These are phyloP conservation scores for Brassica nigra DNA, from an alignment of 345 rosid species.

Conservation along the genomic window DNA sequence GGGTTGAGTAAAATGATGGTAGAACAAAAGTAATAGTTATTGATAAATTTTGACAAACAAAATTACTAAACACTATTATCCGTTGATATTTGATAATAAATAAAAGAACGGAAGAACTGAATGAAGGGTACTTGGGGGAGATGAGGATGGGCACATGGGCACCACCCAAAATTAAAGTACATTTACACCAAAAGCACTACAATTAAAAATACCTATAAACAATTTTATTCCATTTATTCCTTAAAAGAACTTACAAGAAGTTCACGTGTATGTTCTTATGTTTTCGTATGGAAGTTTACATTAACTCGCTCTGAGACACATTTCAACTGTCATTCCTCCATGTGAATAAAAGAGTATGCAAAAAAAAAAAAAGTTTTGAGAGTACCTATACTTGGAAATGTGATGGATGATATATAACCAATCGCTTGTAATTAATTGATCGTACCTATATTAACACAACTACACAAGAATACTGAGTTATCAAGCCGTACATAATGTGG, in stretches of 20 bases:
- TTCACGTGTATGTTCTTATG: slow-evolving; percentile 58
- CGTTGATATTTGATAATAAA: background rate
- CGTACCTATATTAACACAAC: background rate
- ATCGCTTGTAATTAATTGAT: slow-evolving; percentile 9
- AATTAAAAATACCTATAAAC: slow-evolving; percentile 10
- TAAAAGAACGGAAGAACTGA: background rate
- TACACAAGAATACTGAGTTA: background rate
- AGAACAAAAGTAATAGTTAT: slow-evolving; percentile 1
- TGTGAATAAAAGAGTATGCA: slow-evolving; percentile 49
- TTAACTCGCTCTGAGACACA: slow-evolving; percentile 51
- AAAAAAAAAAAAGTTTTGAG: background rate
- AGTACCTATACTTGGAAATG: slow-evolving; percentile 20
- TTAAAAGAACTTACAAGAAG: slow-evolving; percentile 58
- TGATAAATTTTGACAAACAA: background rate
- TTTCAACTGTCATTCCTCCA: slow-evolving; percentile 45
- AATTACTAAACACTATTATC: background rate
- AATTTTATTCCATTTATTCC: slow-evolving; percentile 28
- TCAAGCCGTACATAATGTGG: slow-evolving; percentile 5
- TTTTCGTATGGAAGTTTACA: slow-evolving; percentile 36
- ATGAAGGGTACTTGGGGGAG: slow-evolving; percentile 5
- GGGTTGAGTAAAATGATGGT: slow-evolving; percentile 25
- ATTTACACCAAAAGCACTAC: slow-evolving; percentile 33
- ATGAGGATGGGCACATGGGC: slow-evolving; percentile 34
- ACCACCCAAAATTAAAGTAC: slow-evolving; percentile 30
- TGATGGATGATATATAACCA: slow-evolving; percentile 30